phyloP scores from a whole-genome alignment of 2,329 filamentous ascomycete genomes.

The Colletotrichum costaricense region DNA sequence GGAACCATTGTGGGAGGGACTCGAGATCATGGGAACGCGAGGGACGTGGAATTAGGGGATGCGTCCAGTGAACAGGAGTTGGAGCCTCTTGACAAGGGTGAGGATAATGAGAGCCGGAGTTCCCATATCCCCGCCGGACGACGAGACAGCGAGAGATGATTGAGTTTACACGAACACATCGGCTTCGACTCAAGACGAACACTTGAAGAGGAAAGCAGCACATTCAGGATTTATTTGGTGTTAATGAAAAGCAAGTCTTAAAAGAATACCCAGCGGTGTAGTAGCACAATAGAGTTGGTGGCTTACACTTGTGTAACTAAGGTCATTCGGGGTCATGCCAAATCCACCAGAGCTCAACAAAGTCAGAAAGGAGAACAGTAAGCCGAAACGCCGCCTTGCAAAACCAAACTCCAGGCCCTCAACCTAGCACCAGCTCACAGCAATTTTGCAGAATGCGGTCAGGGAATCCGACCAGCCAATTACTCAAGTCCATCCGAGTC shows the following conservation, averaged over 20 bases:
- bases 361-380: neutral
- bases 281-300: neutral
- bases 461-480: too few species aligned
- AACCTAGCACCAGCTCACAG: neutral
- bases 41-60: constrained; percentile 1
- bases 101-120: neutral
- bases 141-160: neutral
- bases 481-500: neutral
- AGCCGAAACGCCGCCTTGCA: neutral
- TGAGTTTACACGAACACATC: too few species aligned
- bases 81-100: neutral
- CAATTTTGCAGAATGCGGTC: neutral
- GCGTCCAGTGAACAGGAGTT: neutral
- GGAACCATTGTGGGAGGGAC: neutral
- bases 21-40: neutral
- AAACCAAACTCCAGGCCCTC: neutral
- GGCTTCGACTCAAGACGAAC: neutral
- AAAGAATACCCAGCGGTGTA: neutral
- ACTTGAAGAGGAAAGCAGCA: neutral
- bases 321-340: neutral
- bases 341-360: neutral
- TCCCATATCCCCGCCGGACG: neutral
- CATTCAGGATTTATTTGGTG: neutral
- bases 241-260: neutral
- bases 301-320: neutral